Base-by-base conservation (phyloP, 805 yeast genomes). In the Candida nonsorbophila region DNA sequence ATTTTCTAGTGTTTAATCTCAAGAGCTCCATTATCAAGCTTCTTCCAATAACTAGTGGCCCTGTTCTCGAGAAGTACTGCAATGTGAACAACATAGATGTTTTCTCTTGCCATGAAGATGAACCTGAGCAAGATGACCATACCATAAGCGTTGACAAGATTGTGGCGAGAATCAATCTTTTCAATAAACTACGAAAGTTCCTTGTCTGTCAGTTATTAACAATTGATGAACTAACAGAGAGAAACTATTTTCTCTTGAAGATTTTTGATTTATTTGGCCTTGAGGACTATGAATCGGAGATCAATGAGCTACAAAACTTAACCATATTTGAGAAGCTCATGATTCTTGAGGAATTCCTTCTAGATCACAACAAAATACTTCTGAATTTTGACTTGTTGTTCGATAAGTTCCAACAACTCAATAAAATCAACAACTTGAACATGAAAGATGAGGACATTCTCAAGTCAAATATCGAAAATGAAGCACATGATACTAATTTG, bases 121-220 rank as follows among this genome's bases (percentile, higher is more conserved):
- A 14, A 9, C 24, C 22, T 24, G 34, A 38, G 7, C 38, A 37
- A 10, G 25, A 29, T 29, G 27, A 40, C n/a, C n/a, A n/a, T n/a
- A n/a, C n/a, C n/a, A n/a, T n/a, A n/a, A n/a, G n/a, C n/a, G 33
- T 25, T 9, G 24, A 29, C 12, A 16, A 18, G n/a, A n/a, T 30
- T 10, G 34, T 36, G 8, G 27, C 25, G 9, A 26, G 36, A 24
- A 37, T 49, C 2, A 39, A 36, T 18, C 37, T 47, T 23, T 65
- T 65, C 41, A 62, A 62, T 35, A 60, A 53, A 28, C 37, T 55
- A 21, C 33, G 71, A 18, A 55, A 64, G 24, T 41, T 65, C 9
- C 43, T 63, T 15, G 47, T 63, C 4, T 61, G 68, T 37, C 62
- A 61, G 37, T 39, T 65, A 20, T 44, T 65, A 16, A 52, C 67